phyloP scores from a whole-genome alignment of 345 rosid genomes.

The Litchi chinensis region DNA sequence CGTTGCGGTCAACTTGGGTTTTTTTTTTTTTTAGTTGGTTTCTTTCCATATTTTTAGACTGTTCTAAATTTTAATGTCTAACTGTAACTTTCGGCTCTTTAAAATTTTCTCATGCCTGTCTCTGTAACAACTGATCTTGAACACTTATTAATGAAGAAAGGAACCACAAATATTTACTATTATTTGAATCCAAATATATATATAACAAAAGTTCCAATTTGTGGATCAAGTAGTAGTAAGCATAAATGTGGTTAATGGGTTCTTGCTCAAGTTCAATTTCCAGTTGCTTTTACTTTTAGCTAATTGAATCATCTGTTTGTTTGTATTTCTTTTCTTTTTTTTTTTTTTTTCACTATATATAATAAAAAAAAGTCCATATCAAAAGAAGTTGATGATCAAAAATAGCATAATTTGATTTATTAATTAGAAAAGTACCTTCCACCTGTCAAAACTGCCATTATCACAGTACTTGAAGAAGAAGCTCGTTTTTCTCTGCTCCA shows the following conservation, averaged over 20 bases:
- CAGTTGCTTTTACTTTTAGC: neutral
- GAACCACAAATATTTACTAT: neutral
- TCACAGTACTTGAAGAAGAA: conserved; percentile 18
- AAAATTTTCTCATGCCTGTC: conserved; percentile 30
- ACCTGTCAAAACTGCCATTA: conserved; percentile 29
- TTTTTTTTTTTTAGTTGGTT: conserved; percentile 9
- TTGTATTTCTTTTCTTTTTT: too few relatives aligned
- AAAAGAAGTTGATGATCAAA: conserved; percentile 10
- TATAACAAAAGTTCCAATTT: neutral
- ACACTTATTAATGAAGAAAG: conserved; percentile 21
- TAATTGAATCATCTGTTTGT: conserved; percentile 21
- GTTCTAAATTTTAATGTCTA: conserved; percentile 42
- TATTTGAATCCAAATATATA: neutral
- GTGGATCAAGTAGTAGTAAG: neutral
- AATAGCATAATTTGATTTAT: neutral
- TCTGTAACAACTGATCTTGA: conserved; percentile 43
- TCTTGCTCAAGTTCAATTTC: conserved; percentile 17
- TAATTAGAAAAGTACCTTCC: conserved; percentile 30
- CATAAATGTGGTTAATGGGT: conserved; percentile 7
- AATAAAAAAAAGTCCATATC: conserved; percentile 16
- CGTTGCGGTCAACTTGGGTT: conserved; percentile 22
- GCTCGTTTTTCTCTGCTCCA: conserved; percentile 16
- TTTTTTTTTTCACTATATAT: neutral
- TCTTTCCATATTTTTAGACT: conserved; percentile 26
- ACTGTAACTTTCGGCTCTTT: conserved; percentile 43